Evolutionary conservation across 108 stramenopile genomes (phyloP), one percentile per base, ranked within the genome.

Genomic region (Cyclostephanos tholiformis): DNA sequence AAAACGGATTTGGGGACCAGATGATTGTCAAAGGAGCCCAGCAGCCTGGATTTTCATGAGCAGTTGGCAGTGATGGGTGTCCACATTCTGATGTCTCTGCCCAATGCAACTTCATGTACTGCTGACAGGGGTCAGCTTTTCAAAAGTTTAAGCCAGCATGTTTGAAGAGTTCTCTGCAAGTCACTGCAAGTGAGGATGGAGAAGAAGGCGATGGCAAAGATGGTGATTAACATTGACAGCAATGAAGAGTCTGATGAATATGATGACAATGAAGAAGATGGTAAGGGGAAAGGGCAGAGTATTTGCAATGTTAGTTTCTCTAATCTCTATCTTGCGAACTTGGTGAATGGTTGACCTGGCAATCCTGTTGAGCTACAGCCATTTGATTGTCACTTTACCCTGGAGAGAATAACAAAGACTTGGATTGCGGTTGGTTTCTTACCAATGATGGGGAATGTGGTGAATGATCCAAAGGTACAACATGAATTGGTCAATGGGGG

Each of bases 361-460:
- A 57, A 70, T 44, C 57, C 57, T 4, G 44, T 61, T 44, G 60
- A 70, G 27, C 25, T 48, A 22, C n/a, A n/a, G n/a, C n/a, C n/a
- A n/a, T n/a, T n/a, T n/a, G n/a, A n/a, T n/a, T n/a, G n/a, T n/a
- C n/a, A n/a, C n/a, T n/a, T n/a, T n/a, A n/a, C n/a, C n/a, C n/a
- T n/a, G n/a, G n/a, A n/a, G n/a, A n/a, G n/a, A n/a, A n/a, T n/a
- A n/a, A n/a, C n/a, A n/a, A n/a, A n/a, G n/a, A n/a, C n/a, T n/a
- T n/a, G n/a, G n/a, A 30, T 39, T 13, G 27, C 49, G 19, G 69
- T 70, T 17, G 69, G 69, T 2, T 70, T 70, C 12, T 6, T 59
- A 19, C 69, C 69, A 32, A 61, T 70, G 59, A 70, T 32, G 1
- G n/a, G 69, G 22, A 61, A 59, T 48, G 60, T 44, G 16, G 27